These are phyloP conservation scores for Suillus clintonianus DNA, from an alignment of 768 basidiomycete species.

Conservation along the genomic window DNA sequence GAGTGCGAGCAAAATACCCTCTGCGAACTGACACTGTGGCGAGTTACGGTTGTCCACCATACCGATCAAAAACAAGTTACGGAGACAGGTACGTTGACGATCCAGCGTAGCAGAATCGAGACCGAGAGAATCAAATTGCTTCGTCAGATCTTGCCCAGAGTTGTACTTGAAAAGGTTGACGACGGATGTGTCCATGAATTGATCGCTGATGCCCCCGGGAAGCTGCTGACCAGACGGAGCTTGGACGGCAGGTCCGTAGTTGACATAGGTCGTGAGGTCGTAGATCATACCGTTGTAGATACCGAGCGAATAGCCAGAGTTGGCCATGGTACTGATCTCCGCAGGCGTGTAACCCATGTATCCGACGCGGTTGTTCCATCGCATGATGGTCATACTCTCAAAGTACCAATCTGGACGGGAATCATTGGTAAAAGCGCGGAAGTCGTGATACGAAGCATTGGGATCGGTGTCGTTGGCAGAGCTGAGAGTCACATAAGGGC, in stretches of 20 bases:
- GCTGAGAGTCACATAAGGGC: constrained; percentile 79
- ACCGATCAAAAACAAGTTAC: constrained; percentile 91
- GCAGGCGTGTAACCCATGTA: constrained; percentile 84
- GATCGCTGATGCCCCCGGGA: constrained; percentile 40
- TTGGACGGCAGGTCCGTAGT: constrained; percentile 57
- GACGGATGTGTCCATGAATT: constrained; percentile 75
- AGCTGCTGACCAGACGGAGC: constrained; percentile 52
- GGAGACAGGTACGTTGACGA: constrained; percentile 83
- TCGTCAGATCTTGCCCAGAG: constrained; percentile 82
- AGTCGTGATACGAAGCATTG: constrained; percentile 91
- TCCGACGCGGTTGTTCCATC: constrained; percentile 85
- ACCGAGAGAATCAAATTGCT: constrained; percentile 59
- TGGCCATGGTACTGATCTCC: constrained; percentile 73
- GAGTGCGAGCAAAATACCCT: constrained; percentile 86
- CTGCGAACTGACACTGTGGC: constrained; percentile 88
- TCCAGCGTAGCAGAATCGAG: constrained; percentile 62
- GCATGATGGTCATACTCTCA: constrained; percentile 90
- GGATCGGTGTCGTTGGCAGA: constrained; percentile 74
- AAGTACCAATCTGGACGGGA: constrained; percentile 98
- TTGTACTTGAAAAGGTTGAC: constrained; percentile 74
- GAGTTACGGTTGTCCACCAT: constrained; percentile 92
- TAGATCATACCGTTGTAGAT: constrained; percentile 88
- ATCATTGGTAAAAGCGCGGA: constrained; percentile 86
- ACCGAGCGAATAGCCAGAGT: constrained; percentile 63
- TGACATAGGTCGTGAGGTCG: constrained; percentile 82